Percentiles rank a stretch among this genome's conserved stretches.
Conservation (phyloP, 106 monocot species). For the Apostasia shenzhenica region DNA sequence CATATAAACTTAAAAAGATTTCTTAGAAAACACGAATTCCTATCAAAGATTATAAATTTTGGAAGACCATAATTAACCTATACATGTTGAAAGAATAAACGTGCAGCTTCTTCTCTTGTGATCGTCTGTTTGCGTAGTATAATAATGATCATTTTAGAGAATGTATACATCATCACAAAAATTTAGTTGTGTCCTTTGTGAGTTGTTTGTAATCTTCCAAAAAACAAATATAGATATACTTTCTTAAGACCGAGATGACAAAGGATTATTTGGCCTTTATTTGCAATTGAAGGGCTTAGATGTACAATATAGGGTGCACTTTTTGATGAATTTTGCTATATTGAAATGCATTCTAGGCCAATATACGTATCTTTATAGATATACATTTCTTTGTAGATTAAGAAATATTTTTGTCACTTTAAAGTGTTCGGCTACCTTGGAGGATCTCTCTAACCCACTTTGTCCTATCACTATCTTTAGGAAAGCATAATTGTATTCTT, state of each 20-base stretch:
- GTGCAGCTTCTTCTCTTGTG: neutral
- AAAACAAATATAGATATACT: constrained; percentile 13
- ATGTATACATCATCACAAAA: neutral
- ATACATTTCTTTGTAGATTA: neutral
- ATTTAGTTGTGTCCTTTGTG: neutral
- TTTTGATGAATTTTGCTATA: neutral
- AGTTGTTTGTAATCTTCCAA: neutral
- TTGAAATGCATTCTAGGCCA: constrained; percentile 2
- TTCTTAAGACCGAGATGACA: neutral
- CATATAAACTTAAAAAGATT: too few relatives aligned
- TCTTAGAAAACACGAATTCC: too few relatives aligned
- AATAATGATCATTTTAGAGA: constrained; percentile 3
- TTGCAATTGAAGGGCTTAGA: constrained; percentile 8
- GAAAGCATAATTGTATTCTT: neutral
- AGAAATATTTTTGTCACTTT: neutral
- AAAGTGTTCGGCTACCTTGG: constrained; percentile 4
- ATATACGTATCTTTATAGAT: neutral
- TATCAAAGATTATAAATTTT: neutral
- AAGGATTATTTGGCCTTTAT: neutral
- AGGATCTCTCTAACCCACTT: neutral
- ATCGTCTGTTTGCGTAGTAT: constrained; percentile 2
- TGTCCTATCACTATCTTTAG: neutral
- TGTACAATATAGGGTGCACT: neutral
- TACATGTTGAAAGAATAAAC: neutral
- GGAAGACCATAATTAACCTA: neutral